Base-by-base conservation (phyloP, 2,329 filamentous ascomycete genomes). In the Sporothrix humicola region DNA sequence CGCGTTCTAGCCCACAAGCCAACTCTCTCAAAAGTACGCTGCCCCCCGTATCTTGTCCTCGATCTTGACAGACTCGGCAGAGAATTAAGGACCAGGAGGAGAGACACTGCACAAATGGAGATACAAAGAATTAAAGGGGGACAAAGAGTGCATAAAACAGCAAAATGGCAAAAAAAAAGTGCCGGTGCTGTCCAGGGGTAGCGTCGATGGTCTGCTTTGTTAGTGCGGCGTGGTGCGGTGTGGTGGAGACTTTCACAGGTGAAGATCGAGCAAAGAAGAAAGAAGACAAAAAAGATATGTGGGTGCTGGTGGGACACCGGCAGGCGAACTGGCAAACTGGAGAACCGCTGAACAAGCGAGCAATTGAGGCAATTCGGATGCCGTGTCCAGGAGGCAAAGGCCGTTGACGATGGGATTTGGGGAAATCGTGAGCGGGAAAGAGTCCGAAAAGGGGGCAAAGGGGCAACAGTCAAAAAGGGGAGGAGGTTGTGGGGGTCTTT, bases 211-310 rank as follows among this genome's bases (percentile, higher is more conserved):
- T 56, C 48, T 69, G 46, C 50, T 56, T 37, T 69, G 15, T 69
- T 69, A 56, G 66, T 69, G 66, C 50, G 17, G 48, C 44, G 15
- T 44, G 48, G 66, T 56, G 48, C 17, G 23, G 66, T 56, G 31
- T 15, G 23, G 66, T 69, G 46, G 66, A 44, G 26, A 56, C 66
- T 44, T 56, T 42, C 48, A 56, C 66, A 69, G 66, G 66, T 56
- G 31, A 52, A 69, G 66, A 56, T 50, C 23, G 65, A n/a, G 46
- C 61, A 23, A 46, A n/a, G 17, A 63, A 31, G 10, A 9, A n/a
- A 52, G 7, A 23, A 56, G 13, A 8, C 7, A 54, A 54, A 54
- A 23, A 20, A 20, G 17, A 54, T 54, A 9, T 20, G 52, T 20
- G 42, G 59, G 42, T 23, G 37, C 59, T 8, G 31, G 61, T 46